phyloP scores from a whole-genome alignment of 176 grass and related monocot genomes.

The Poa pratensis region DNA sequence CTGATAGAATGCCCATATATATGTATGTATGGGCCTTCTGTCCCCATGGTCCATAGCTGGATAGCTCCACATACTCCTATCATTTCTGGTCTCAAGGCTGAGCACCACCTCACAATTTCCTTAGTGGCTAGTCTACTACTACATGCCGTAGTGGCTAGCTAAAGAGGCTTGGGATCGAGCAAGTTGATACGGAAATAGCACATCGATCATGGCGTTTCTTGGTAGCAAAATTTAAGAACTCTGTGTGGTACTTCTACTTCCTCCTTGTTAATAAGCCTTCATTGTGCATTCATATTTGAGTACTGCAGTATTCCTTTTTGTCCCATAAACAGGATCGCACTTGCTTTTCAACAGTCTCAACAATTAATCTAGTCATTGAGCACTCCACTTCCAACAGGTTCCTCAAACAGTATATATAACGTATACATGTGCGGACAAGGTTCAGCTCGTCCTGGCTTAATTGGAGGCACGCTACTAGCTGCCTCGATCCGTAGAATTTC shows the following conservation, averaged over 20 bases:
- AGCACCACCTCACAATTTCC: too few relatives aligned
- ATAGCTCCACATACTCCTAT: not conserved
- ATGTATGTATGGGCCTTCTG: not conserved
- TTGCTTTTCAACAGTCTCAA: slow-evolving; percentile 11
- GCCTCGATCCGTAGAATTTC: slow-evolving; percentile 27
- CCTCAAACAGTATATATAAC: not conserved
- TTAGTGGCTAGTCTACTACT: too few relatives aligned
- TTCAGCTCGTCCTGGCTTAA: not conserved
- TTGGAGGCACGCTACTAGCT: slow-evolving; percentile 20
- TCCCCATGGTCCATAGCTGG: not conserved
- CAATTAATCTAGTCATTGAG: slow-evolving; percentile 22
- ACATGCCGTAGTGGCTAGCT: not conserved
- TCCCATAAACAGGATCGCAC: not conserved
- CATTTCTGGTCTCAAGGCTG: too few relatives aligned
- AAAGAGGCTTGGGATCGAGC: not conserved
- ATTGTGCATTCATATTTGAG: not conserved
- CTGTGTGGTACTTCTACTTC: not conserved
- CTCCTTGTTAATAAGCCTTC: not conserved
- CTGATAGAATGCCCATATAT: not conserved
- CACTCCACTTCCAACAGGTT: slow-evolving; percentile 10
- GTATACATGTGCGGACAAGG: not conserved
- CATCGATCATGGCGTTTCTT: not conserved
- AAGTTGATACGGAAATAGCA: not conserved
- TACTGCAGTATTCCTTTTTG: not conserved
- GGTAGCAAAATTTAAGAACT: not conserved